A percentile compares a stretch with the other conserved stretches of the same genome.
These are phyloP conservation scores for Cladobotryum protrusum DNA, from an alignment of 2,329 filamentous ascomycete species.

Conservation along the genomic window DNA sequence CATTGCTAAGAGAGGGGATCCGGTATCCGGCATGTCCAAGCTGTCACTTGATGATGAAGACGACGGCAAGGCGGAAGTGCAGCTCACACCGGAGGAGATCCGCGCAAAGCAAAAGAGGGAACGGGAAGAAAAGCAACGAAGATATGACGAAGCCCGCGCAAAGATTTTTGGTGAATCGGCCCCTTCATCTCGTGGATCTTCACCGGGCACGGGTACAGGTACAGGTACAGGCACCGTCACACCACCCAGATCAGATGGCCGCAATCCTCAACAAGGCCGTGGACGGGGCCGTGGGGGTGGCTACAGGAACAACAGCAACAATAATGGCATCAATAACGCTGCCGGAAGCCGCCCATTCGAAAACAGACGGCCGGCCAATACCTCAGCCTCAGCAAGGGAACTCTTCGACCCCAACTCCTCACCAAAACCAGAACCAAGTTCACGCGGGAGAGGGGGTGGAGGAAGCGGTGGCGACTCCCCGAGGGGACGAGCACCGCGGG, in stretches of 20 bases:
- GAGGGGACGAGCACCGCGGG: conserved; percentile 40
- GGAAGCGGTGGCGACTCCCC: conserved; percentile 11
- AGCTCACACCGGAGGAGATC: conserved; percentile 68
- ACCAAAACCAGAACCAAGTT: conserved; percentile 52
- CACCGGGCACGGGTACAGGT: conserved; percentile 42
- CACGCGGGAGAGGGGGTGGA: conserved; percentile 4
- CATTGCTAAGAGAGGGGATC: conserved; percentile 50
- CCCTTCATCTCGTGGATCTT: conserved; percentile 52
- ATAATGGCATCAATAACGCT: conserved; percentile 20
- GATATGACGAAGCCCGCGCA: conserved; percentile 82
- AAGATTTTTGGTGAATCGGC: conserved; percentile 70
- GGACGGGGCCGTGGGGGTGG: conserved; percentile 40
- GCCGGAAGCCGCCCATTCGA: conserved; percentile 24
- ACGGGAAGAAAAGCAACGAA: conserved; percentile 80
- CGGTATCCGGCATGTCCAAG: conserved; percentile 41
- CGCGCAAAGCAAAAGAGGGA: conserved; percentile 72
- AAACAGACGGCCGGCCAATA: conserved; percentile 20
- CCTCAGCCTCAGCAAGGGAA: conserved; percentile 41
- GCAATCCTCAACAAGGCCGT: conserved; percentile 34
- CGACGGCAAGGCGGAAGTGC: conserved; percentile 57
- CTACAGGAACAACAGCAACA: conserved; percentile 17
- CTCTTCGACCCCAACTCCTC: conserved; percentile 73
- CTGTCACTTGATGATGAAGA: conserved; percentile 47
- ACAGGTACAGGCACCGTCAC: conserved; percentile 38
- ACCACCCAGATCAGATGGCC: conserved; percentile 43